These are phyloP conservation scores for Rhynchospora pubera DNA, from an alignment of 176 grass and related monocot species.

Conservation along the genomic window DNA sequence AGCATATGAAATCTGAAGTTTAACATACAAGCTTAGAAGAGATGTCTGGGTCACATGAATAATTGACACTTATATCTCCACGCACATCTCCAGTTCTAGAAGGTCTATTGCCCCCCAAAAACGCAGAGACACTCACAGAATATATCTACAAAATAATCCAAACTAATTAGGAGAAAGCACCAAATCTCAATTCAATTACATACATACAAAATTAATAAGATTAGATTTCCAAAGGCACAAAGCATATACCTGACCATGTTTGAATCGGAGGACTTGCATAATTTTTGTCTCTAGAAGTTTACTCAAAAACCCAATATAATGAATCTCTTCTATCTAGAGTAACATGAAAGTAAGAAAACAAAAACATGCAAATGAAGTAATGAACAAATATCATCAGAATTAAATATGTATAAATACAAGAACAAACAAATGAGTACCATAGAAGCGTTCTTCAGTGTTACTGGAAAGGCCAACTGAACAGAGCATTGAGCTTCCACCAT, in stretches of 20 bases:
- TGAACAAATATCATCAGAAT: neutral
- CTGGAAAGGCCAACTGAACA: conserved; percentile 90
- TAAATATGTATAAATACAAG: conserved; percentile 16
- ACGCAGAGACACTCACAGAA: conserved; percentile 88
- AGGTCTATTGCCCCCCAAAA: conserved; percentile 98
- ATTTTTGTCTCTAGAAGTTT: conserved; percentile 99
- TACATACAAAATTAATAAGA: conserved; percentile 2
- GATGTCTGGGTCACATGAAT: conserved; percentile 89
- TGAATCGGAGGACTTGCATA: conserved; percentile 98
- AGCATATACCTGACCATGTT: conserved; percentile 83
- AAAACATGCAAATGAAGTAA: conserved; percentile 2
- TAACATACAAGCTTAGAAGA: conserved; percentile 75
- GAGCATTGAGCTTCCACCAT: conserved; percentile 99
- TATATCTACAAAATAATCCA: conserved; percentile 58
- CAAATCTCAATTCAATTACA: neutral
- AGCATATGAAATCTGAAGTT: neutral
- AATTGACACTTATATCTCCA: conserved; percentile 95
- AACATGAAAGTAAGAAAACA: conserved; percentile 29
- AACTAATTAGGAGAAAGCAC: conserved; percentile 5
- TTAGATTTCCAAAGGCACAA: conserved; percentile 10
- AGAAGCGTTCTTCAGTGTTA: conserved; percentile 61
- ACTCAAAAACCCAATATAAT: conserved; percentile 86
- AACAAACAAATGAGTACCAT: conserved; percentile 47
- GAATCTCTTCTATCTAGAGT: conserved; percentile 82
- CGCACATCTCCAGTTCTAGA: conserved; percentile 85